Evolutionary conservation across 2,329 filamentous ascomycete genomes (phyloP).

Genomic region (Microdochium bolleyi): DNA sequence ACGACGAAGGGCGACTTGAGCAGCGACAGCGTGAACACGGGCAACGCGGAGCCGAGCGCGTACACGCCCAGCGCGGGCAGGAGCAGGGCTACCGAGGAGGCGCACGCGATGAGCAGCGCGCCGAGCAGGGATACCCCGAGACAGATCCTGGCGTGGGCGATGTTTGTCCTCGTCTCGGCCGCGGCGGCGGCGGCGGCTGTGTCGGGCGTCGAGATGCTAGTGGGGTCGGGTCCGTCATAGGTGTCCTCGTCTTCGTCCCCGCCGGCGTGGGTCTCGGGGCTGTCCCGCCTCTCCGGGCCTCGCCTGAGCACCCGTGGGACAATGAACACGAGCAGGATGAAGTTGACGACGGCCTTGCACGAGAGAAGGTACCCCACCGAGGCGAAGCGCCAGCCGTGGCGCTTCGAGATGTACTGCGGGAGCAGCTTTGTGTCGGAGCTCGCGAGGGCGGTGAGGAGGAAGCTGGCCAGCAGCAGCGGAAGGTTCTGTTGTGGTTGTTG

Average conservation of each 20-base stretch:
- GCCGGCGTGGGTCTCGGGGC: not conserved
- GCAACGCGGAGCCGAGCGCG: constrained; percentile 38
- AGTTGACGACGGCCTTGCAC: constrained; percentile 38
- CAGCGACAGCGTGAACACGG: constrained; percentile 40
- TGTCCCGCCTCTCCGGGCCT: not conserved
- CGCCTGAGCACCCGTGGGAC: constrained; percentile 27
- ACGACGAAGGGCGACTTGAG: constrained; percentile 33
- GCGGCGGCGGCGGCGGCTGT: not conserved
- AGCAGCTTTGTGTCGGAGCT: constrained; percentile 43
- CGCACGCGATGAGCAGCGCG: constrained; percentile 31
- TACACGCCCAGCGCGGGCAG: constrained; percentile 35
- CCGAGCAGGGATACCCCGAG: constrained; percentile 30
- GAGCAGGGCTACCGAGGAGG: constrained; percentile 28
- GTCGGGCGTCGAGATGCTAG: not conserved
- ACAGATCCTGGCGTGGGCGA: constrained; percentile 26
- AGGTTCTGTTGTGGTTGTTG: constrained; percentile 29
- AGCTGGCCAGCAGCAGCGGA: constrained; percentile 31
- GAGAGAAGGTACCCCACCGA: constrained; percentile 39
- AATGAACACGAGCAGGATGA: constrained; percentile 30
- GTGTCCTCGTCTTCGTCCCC: not conserved
- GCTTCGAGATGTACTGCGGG: constrained; percentile 40
- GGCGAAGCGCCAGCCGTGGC: constrained; percentile 37
- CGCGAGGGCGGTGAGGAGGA: constrained; percentile 39
- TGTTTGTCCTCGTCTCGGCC: constrained; percentile 13
- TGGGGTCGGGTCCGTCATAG: not conserved